These are phyloP conservation scores for Eucalyptus albens DNA, from an alignment of 345 rosid genomes.

Conservation along the genomic window DNA sequence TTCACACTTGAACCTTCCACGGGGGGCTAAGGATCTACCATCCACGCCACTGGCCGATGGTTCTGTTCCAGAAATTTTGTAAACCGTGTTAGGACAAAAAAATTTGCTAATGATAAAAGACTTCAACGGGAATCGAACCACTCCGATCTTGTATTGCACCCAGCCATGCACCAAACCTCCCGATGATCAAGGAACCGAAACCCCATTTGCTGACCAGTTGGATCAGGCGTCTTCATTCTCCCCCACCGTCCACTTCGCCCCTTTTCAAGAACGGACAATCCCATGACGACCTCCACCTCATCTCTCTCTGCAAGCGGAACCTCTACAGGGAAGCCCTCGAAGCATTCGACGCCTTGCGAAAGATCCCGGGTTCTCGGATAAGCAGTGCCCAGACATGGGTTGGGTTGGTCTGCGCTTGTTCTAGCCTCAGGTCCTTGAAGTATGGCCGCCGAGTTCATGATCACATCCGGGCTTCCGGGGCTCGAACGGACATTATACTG, in stretches of 20 bases:
- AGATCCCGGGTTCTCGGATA: conserved; percentile 9
- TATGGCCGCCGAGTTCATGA: conserved; percentile 46
- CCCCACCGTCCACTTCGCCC: not conserved
- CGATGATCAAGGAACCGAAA: not conserved
- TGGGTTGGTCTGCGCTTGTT: conserved; percentile 30
- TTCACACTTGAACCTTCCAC: too few species aligned
- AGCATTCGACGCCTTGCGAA: conserved; percentile 23
- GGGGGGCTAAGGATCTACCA: too few species aligned
- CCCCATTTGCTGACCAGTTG: not conserved
- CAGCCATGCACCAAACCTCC: not conserved
- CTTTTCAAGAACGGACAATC: conserved; percentile 2
- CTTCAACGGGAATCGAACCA: not conserved
- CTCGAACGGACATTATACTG: conserved; percentile 29
- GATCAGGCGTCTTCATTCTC: not conserved
- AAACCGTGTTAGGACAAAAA: not conserved
- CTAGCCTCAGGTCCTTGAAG: conserved; percentile 24
- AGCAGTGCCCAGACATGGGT: conserved; percentile 11
- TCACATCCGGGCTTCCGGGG: conserved; percentile 29
- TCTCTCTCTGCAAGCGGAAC: conserved; percentile 19
- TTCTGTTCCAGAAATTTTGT: too few species aligned
- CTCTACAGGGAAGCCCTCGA: conserved; percentile 34
- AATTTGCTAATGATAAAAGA: not conserved
- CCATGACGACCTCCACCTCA: conserved; percentile 19
- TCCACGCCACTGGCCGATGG: too few species aligned
- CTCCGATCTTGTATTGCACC: not conserved